A percentile compares a stretch with the other conserved stretches of the same genome.
Conservation (phyloP, 495 filamentous ascomycete species). For the Trichocladium antarcticum region DNA sequence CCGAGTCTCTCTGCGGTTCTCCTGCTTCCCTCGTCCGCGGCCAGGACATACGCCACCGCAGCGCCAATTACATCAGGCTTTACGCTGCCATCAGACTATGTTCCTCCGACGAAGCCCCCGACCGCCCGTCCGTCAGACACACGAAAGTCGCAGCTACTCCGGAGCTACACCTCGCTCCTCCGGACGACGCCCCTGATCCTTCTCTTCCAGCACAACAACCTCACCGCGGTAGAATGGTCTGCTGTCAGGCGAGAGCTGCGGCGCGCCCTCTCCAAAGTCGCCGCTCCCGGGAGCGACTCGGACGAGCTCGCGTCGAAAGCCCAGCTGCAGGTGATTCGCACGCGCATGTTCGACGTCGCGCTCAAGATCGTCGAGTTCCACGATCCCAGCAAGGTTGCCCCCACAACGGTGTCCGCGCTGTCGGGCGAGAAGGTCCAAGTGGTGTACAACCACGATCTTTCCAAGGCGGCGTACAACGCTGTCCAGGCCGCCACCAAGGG, state of each 20-base stretch:
- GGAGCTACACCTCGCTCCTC: slow-evolving; percentile 86
- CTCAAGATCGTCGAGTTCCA: slow-evolving; percentile 80
- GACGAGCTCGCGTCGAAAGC: slow-evolving; percentile 40
- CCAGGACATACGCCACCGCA: slow-evolving; percentile 30
- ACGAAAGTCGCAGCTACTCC: slow-evolving; percentile 89
- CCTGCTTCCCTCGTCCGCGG: slow-evolving; percentile 11
- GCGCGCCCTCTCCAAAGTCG: slow-evolving; percentile 53
- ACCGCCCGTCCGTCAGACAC: slow-evolving; percentile 75
- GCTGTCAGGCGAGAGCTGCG: slow-evolving; percentile 72
- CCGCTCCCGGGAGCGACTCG: slow-evolving; percentile 6
- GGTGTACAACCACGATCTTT: slow-evolving; percentile 60
- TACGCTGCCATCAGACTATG: slow-evolving; percentile 43
- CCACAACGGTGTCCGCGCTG: slow-evolving; percentile 12
- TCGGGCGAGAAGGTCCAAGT: slow-evolving; percentile 33
- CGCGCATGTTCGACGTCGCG: slow-evolving; percentile 78
- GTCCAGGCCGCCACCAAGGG: slow-evolving; percentile 42
- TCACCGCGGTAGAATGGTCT: slow-evolving; percentile 78
- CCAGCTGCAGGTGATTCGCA: slow-evolving; percentile 70
- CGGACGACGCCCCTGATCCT: slow-evolving; percentile 80
- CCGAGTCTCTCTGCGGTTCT: slow-evolving; percentile 11
- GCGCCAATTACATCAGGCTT: slow-evolving; percentile 34
- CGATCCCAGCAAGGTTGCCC: slow-evolving; percentile 41
- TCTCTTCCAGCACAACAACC: slow-evolving; percentile 94
- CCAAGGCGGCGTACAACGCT: slow-evolving; percentile 52
- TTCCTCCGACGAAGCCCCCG: slow-evolving; percentile 70